These are phyloP conservation scores for Dorcoceras hygrometricum DNA, from an alignment of 257 asterid species.

Conservation along the genomic window DNA sequence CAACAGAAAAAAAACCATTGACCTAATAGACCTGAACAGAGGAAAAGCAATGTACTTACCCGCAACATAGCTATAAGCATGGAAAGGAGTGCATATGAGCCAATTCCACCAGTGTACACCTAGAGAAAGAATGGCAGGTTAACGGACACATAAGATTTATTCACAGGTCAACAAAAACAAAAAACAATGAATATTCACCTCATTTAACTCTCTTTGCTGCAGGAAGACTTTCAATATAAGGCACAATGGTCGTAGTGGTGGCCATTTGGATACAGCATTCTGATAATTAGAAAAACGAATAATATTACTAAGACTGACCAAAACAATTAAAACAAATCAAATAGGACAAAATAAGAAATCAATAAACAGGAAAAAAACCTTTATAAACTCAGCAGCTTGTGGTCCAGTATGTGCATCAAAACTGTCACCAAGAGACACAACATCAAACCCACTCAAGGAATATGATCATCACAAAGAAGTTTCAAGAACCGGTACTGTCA, in stretches of 20 bases:
- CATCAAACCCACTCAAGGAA: slow-evolving; percentile 14
- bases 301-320: background rate
- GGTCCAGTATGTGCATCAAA: slow-evolving; percentile 95
- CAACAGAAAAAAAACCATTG: background rate
- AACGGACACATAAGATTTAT: slow-evolving; percentile 17
- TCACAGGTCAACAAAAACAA: slow-evolving; percentile 15
- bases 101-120: slow-evolving; percentile 99
- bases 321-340: slow-evolving; percentile 16
- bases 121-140: slow-evolving; percentile 31
- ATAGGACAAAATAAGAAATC: background rate
- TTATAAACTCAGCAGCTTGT: slow-evolving; percentile 86
- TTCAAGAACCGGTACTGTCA: background rate
- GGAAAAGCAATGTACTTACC: slow-evolving; percentile 44
- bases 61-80: slow-evolving; percentile 91
- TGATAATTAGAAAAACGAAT: slow-evolving; percentile 23
- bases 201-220: slow-evolving; percentile 95
- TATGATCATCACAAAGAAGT: slow-evolving; percentile 6
- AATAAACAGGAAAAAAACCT: slow-evolving; percentile 37
- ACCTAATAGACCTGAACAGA: background rate
- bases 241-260: slow-evolving; percentile 83
- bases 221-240: slow-evolving; percentile 85
- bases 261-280: slow-evolving; percentile 81
- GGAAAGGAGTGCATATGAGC: slow-evolving; percentile 91
- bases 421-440: slow-evolving; percentile 40
- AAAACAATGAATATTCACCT: slow-evolving; percentile 41